Conservation (phyloP, 768 basidiomycete species). For the Auriscalpium vulgare region DNA sequence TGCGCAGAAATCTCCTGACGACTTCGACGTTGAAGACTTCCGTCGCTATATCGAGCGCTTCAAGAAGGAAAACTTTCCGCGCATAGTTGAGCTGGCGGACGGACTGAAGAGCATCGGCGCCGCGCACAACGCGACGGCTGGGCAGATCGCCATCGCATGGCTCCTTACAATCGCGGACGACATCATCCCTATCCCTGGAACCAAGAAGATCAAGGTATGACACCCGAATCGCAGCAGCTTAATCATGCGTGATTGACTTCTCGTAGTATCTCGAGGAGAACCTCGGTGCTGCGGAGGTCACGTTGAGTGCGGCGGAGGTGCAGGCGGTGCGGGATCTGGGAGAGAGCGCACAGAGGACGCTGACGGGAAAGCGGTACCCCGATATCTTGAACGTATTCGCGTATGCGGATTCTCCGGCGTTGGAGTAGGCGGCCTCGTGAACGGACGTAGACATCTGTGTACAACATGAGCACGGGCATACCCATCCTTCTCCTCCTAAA, state of each 20-base stretch:
- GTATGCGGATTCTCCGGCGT: background rate
- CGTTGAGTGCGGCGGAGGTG: background rate
- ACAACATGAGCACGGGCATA: too few relatives aligned
- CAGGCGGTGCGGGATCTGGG: background rate
- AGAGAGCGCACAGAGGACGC: background rate
- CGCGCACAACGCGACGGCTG: constrained; percentile 27
- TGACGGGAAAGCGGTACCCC: background rate
- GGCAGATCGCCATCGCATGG: constrained; percentile 35
- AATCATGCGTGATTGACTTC: background rate
- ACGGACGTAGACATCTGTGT: background rate
- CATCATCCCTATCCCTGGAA: constrained; percentile 20
- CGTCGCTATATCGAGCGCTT: constrained; percentile 18
- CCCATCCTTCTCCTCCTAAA: too few relatives aligned
- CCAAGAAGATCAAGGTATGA: constrained; percentile 25
- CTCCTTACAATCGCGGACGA: constrained; percentile 25
- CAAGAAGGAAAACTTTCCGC: constrained; percentile 36
- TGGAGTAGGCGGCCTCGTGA: background rate
- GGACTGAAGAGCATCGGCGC: constrained; percentile 26
- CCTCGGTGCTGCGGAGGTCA: constrained; percentile 21
- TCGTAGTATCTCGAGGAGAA: constrained; percentile 39
- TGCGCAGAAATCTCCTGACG: constrained; percentile 21
- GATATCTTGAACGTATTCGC: background rate
- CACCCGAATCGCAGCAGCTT: background rate
- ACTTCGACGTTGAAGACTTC: constrained; percentile 23
- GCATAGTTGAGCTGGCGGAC: constrained; percentile 31